Conservation (phyloP, 2,329 filamentous ascomycete species). For the Beauveria varroae region DNA sequence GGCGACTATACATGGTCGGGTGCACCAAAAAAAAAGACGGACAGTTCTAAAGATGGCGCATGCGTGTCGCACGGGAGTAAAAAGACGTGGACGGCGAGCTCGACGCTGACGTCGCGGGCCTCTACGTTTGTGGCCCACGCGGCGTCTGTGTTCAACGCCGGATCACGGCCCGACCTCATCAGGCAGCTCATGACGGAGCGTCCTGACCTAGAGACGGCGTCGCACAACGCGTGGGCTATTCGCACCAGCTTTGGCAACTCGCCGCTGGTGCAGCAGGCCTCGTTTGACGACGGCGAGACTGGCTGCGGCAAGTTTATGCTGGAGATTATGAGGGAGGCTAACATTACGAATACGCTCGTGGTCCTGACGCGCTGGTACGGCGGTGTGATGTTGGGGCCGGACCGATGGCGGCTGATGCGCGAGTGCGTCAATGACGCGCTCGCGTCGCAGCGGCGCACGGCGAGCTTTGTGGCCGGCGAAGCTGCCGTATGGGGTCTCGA, state of each 20-base stretch:
- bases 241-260: slow-evolving; percentile 29
- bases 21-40: slow-evolving; percentile 10
- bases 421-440: slow-evolving; percentile 48
- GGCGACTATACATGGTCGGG: slow-evolving; percentile 55
- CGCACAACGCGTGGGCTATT: slow-evolving; percentile 51
- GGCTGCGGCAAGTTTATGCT: slow-evolving; percentile 52
- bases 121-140: slow-evolving; percentile 54
- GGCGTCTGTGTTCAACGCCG: slow-evolving; percentile 27
- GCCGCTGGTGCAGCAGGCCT: slow-evolving; percentile 39
- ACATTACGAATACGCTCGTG: slow-evolving; percentile 44
- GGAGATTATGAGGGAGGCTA: slow-evolving; percentile 43
- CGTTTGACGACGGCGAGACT: slow-evolving; percentile 54
- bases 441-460: slow-evolving; percentile 35
- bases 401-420: slow-evolving; percentile 56
- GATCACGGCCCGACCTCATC: slow-evolving; percentile 35
- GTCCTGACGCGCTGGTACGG: slow-evolving; percentile 58
- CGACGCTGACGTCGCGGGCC: slow-evolving; percentile 41
- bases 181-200: slow-evolving; percentile 40
- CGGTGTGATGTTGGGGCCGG: slow-evolving; percentile 52
- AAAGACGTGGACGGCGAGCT: slow-evolving; percentile 44
- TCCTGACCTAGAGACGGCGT: slow-evolving; percentile 43
- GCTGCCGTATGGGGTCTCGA: slow-evolving; percentile 56
- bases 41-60: slow-evolving; percentile 2
- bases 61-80: slow-evolving; percentile 13
- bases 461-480: slow-evolving; percentile 33